Evolutionary conservation across 768 basidiomycete genomes (phyloP), one percentile per base, ranked within the genome.

Genomic region (Russula compacta): DNA sequence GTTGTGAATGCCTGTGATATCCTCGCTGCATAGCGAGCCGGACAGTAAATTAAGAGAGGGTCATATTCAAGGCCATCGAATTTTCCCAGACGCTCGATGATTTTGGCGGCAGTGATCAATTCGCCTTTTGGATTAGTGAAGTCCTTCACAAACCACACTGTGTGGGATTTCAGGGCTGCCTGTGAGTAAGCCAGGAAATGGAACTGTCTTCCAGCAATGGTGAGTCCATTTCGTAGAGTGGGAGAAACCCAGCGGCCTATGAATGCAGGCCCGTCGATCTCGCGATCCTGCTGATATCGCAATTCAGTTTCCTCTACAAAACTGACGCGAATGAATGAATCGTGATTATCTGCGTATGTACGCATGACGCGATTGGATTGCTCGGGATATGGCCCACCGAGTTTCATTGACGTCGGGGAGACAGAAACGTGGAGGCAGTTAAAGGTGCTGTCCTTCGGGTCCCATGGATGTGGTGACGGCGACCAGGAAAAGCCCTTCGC

Each of bases 1-100:
- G 86, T 80, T 1, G 87, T 88, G 70, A 89, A 90, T 0, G 85
- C 85, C 68, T 84, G 86, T 6, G 85, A 84, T 36, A 89, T 76
- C 17, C 88, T 76, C 4, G 88, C 88, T 0, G 80, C 87, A 69
- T 84, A 87, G 56, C 86, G 77, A 21, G 86, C 85, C 4, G 86
- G 86, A 61, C 84, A 86, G 53, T 71, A 73, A n/a, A 78, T 80
- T 9, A 87, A 73, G 0, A 67, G 66, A 12, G 61, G 67, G 65
- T 85, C 83, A 36, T 77, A 79, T 10, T 65, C 40, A 2, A 81
- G 72, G 46, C 76, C 71, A 10, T 77, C 69, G 63, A 88, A 87
- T 19, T 71, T 75, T 7, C 86, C 86, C 1, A 89, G 66, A 51
- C 77, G 73, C 4, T 64, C 47, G 44, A 89, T 84, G 63, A 89